Evolutionary conservation across 495 filamentous ascomycete genomes (phyloP), one percentile per base, ranked within the genome.

Genomic region (Hypomontagnella monticulosa): DNA sequence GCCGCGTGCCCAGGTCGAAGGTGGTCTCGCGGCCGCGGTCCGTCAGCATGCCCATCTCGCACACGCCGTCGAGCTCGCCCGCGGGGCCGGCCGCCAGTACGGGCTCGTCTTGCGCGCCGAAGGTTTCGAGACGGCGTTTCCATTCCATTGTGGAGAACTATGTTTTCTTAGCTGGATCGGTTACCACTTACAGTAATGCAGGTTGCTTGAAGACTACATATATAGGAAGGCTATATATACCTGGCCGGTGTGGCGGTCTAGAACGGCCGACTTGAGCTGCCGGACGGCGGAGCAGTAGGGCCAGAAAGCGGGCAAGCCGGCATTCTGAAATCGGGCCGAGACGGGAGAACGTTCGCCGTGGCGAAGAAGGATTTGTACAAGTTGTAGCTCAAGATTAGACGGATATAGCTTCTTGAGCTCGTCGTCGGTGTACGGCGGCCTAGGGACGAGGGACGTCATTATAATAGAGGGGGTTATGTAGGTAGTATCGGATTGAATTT

Each of bases 341-440:
- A 98, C 91, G 30, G 94, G 95, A 18, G 87, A 92, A 27, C 93
- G 87, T 78, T 97, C 93, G 70, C 93, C 93, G 83, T 97, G 93
- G 50, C 93, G 90, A 62, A 98, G 87, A 59, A 96, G 85, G 61
- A 99, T 82, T 75, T 99, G 95, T 9, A 99, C 95, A 37, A 92
- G 81, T 73, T 93, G 90, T 15, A 99, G 87, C 74, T 96, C 83
- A 48, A 99, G 80, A 12, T 80, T 80, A 38, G 84, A 71, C 0
- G 95, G 95, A 80, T 97, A 99, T 43, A 99, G 88, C 66, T 81
- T 78, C 34, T 80, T 76, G 16, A 99, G 87, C 84, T 99, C 96
- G 53, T 91, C 89, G 52, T 85, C 77, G 40, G 88, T 87, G 78
- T 97, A 98, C 0, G 92, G 87, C 50, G 83, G 79, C 16, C 92